These are phyloP conservation scores for Anthracocystis setariae DNA, from an alignment of 1,284 basidiomycete species.

Conservation along the genomic window DNA sequence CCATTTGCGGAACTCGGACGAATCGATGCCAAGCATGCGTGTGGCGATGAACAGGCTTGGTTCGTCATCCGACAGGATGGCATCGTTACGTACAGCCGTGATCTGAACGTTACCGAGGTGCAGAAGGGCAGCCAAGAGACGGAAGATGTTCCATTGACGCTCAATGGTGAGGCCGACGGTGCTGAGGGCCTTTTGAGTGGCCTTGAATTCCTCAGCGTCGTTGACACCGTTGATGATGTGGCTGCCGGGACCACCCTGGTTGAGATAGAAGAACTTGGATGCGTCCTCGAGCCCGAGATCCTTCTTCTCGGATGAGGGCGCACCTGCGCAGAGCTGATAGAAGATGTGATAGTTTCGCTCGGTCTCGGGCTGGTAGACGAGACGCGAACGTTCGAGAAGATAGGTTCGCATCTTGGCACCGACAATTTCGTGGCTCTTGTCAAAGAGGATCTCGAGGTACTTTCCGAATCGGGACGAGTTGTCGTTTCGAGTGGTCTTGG, in stretches of 20 bases:
- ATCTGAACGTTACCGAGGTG: constrained; percentile 97
- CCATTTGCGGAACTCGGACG: constrained; percentile 98
- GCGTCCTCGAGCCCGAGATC: constrained; percentile 90
- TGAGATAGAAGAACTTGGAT: constrained; percentile 87
- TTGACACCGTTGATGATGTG: constrained; percentile 86
- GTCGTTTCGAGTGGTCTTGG: constrained; percentile 98
- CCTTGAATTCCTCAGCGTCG: constrained; percentile 92
- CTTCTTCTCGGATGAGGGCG: constrained; percentile 92
- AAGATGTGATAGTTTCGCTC: constrained; percentile 99
- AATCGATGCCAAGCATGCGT: constrained; percentile 86
- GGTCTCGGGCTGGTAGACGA: constrained; percentile 90
- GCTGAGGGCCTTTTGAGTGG: constrained; percentile 91
- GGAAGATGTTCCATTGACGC: constrained; percentile 97
- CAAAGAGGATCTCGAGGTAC: constrained; percentile 99
- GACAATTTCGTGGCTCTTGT: constrained; percentile 92
- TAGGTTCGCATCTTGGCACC: constrained; percentile 98
- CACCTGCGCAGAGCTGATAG: constrained; percentile 98
- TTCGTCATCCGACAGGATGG: constrained; percentile 85
- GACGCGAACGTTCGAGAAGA: constrained; percentile 92
- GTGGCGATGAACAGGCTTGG: constrained; percentile 82
- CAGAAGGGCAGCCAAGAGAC: constrained; percentile 88
- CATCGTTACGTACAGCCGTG: constrained; percentile 82
- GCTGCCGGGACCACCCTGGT: constrained; percentile 90
- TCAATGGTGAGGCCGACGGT: constrained; percentile 97
- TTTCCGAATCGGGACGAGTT: constrained; percentile 99